Evolutionary conservation across 2,329 filamentous ascomycete species (phyloP).

Genomic region (Colletotrichum sp.): DNA sequence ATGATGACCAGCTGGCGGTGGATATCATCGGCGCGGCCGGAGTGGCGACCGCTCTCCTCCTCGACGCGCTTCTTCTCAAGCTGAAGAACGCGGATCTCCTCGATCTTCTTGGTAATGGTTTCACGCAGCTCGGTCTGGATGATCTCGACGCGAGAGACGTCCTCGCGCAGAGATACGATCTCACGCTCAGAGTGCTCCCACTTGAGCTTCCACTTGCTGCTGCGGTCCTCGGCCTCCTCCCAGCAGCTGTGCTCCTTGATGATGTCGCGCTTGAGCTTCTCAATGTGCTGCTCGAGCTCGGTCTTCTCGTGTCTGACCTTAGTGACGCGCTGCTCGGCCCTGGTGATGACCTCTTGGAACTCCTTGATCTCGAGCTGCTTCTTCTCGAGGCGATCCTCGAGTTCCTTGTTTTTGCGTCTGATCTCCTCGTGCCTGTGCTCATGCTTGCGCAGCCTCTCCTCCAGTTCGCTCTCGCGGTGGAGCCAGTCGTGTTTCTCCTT

Average conservation of each 20-base stretch:
- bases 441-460: not conserved
- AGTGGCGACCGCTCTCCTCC: not conserved
- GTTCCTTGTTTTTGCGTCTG: constrained; percentile 7
- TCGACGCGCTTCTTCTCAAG: constrained; percentile 14
- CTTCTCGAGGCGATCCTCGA: constrained; percentile 6
- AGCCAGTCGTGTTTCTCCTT: constrained; percentile 8
- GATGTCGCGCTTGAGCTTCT: not conserved
- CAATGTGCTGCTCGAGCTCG: constrained; percentile 1
- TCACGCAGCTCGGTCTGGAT: not conserved
- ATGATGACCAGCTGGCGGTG: not conserved
- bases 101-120: not conserved
- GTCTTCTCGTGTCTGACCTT: not conserved
- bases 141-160: not conserved
- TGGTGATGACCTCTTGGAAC: not conserved
- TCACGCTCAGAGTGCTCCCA: constrained; percentile 11
- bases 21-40: constrained; percentile 2
- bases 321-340: not conserved
- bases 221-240: constrained; percentile 2
- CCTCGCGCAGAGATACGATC: not conserved
- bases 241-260: not conserved
- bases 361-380: constrained; percentile 6
- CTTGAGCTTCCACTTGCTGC: constrained; percentile 14
- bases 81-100: constrained; percentile 1
- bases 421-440: constrained; percentile 8
- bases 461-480: not conserved